phyloP scores from a whole-genome alignment of 768 basidiomycete species.

The Rhodocollybia butyracea region DNA sequence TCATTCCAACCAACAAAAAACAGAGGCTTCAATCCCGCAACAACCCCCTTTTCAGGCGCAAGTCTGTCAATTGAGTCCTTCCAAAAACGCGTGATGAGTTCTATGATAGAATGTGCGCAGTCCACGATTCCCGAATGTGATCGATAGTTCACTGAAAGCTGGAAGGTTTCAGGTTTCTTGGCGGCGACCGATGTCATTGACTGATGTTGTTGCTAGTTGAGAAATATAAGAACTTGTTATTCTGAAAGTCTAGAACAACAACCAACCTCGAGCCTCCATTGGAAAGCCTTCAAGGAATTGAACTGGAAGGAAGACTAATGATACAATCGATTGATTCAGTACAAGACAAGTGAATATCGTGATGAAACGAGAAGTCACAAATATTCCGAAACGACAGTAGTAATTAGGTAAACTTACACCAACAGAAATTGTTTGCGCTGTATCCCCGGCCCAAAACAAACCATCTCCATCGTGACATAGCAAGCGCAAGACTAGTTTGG shows the following conservation, averaged over 20 bases:
- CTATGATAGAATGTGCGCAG: conserved; percentile 62
- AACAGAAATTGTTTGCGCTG: conserved; percentile 72
- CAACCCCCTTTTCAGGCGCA: conserved; percentile 50
- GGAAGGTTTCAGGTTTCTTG: conserved; percentile 8
- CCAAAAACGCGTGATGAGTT: conserved; percentile 61
- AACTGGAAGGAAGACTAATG: conserved; percentile 75
- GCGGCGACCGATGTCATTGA: neutral
- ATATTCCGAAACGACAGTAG: no score
- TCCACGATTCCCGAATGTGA: conserved; percentile 75
- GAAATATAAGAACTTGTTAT: neutral
- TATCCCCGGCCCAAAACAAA: conserved; percentile 78
- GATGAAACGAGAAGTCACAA: no score
- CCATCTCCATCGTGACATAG: conserved; percentile 66
- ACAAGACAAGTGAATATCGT: no score
- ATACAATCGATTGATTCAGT: no score
- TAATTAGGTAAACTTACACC: no score
- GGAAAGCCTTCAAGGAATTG: conserved; percentile 65
- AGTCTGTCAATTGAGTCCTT: conserved; percentile 61
- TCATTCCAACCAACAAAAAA: conserved; percentile 51
- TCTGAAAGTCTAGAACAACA: neutral
- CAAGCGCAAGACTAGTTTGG: conserved; percentile 49
- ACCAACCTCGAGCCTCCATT: conserved; percentile 58
- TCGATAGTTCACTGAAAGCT: conserved; percentile 59
- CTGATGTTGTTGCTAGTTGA: neutral
- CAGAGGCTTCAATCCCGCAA: conserved; percentile 52